Base-by-base conservation (phyloP, 2,329 filamentous ascomycete genomes). In the Aspergillus sp. region DNA sequence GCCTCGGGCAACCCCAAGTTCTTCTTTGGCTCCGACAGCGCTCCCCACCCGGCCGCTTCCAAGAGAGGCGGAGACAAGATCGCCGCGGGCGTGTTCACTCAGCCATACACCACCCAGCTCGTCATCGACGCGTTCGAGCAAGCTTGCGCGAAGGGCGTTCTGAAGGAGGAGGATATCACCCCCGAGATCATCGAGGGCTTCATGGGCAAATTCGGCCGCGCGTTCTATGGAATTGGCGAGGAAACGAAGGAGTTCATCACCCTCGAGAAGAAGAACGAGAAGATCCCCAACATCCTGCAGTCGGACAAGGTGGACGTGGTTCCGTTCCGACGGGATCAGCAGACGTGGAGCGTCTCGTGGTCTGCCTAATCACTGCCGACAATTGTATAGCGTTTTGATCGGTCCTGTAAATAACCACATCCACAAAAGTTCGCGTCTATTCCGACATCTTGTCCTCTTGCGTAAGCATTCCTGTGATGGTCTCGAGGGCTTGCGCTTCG, bases 21-120 rank as follows among this genome's bases (percentile, higher is more conserved):
- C 71, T 88, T 88, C 71, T 83, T 93, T 19, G 87, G 76, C 21
- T 85, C 79, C n/a, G 88, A 91, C 68, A 85, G 80, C 13, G 88
- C 88, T n/a, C 88, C 88, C 66, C 84, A 87, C 68, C 78, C 80
- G 7, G 70, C 77, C 2, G 69, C 68, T 9, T 79, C 81, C 56
- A 86, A 86, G 73, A 75, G 78, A 50, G 81, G 79, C 7, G 74
- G 72, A 51, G 75, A 76, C 49, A 76, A 73, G 59, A 72, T 70
- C 19, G 76, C 82, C 23, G 83, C 83, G 3, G 82, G 84, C 32
- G 79, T 86, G 20, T 84, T 86, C 68, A 86, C 84, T 7, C 84
- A 86, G 69, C 80, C 81, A 32, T 81, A 81, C 66, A 80, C 80
- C 3, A 76, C 83, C 21, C 80, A 81, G 34, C 76, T 82, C 50